Conservation (phyloP, 345 rosid genomes). For the Mercurialis annua region DNA sequence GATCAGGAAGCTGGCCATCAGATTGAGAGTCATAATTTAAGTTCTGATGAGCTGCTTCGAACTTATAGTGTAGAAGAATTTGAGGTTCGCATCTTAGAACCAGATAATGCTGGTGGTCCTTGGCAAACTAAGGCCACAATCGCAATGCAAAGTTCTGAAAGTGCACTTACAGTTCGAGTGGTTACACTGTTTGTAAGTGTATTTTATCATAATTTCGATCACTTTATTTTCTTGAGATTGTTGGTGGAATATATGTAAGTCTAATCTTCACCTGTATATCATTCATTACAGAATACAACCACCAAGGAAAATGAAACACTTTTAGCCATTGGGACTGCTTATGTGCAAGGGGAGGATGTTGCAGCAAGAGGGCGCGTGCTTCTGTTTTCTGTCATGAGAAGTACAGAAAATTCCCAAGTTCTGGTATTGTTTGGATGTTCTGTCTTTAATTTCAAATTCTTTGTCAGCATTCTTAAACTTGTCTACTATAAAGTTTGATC, state of each 20-base stretch:
- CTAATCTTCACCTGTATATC: not conserved
- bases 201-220: constrained; percentile 20
- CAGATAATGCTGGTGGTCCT: constrained; percentile 77
- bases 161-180: constrained; percentile 89
- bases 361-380: constrained; percentile 96
- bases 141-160: constrained; percentile 92
- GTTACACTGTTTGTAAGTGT: constrained; percentile 81
- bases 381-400: constrained; percentile 70
- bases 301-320: constrained; percentile 85
- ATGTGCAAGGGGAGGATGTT: constrained; percentile 99
- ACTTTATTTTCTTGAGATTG: constrained; percentile 13
- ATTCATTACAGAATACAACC: constrained; percentile 60
- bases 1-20: constrained; percentile 96
- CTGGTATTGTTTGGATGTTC: constrained; percentile 40
- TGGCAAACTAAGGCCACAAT: constrained; percentile 95
- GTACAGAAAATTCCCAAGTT: constrained; percentile 56
- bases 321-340: constrained; percentile 93
- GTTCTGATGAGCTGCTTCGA: constrained; percentile 68
- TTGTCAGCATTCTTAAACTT: not conserved
- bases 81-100: constrained; percentile 89
- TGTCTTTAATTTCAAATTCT: constrained; percentile 2
- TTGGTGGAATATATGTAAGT: constrained; percentile 4
- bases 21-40: constrained; percentile 71
- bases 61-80: constrained; percentile 83
- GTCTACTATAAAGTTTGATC: constrained; percentile 1